phyloP scores from a whole-genome alignment of 2,329 filamentous ascomycete species.

The Davidsoniella eucalypti region DNA sequence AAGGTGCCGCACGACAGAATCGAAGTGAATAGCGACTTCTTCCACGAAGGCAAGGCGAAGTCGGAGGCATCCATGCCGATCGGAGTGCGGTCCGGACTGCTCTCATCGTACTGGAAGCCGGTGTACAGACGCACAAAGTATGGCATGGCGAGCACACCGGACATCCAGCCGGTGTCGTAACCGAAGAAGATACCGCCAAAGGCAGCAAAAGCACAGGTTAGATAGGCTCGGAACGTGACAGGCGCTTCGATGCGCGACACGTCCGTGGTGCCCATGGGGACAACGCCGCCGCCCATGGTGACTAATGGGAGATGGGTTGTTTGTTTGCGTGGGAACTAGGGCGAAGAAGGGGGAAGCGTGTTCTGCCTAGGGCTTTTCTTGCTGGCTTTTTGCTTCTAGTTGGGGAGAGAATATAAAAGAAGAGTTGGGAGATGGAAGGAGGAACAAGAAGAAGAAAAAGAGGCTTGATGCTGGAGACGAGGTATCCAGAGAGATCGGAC shows the following conservation, averaged over 20 bases:
- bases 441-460: background rate
- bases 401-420: background rate
- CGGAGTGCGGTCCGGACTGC: conserved; percentile 29
- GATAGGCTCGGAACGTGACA: conserved; percentile 50
- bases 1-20: conserved; percentile 67
- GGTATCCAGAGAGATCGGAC: too few species aligned
- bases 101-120: conserved; percentile 16
- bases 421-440: too few species aligned
- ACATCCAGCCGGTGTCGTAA: conserved; percentile 64
- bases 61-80: conserved; percentile 20
- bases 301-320: background rate
- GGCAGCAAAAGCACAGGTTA: conserved; percentile 53
- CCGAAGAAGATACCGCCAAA: conserved; percentile 65
- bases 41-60: conserved; percentile 15
- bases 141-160: conserved; percentile 38
- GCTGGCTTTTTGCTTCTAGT: too few species aligned
- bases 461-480: too few species aligned
- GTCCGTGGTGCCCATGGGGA: conserved; percentile 25
- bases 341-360: background rate
- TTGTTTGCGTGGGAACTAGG: background rate
- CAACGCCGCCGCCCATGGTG: conserved; percentile 8
- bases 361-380: background rate
- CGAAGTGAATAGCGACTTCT: conserved; percentile 47
- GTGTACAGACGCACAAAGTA: conserved; percentile 32
- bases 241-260: conserved; percentile 48